Percentiles rank a stretch among this genome's conserved stretches.
phyloP scores from a whole-genome alignment of 495 filamentous ascomycete species.

The Aspergillus nanangensis region DNA sequence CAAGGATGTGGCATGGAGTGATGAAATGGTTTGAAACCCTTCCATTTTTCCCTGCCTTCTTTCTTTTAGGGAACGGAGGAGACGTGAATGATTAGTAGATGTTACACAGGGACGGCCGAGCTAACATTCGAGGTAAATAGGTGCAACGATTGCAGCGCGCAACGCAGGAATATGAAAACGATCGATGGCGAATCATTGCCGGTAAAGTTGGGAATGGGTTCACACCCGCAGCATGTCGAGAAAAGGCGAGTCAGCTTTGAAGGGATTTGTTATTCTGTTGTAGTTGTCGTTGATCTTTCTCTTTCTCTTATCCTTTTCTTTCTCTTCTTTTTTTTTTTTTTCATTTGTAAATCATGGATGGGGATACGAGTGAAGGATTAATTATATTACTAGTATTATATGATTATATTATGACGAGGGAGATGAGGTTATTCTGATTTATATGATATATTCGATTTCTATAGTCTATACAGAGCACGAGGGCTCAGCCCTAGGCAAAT shows the following conservation, averaged over 20 bases:
- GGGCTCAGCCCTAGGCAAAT: conserved; percentile 27
- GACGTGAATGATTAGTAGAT: not conserved
- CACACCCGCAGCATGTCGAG: conserved; percentile 77
- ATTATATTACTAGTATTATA: too few relatives aligned
- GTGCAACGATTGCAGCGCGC: conserved; percentile 73
- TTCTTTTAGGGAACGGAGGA: not conserved
- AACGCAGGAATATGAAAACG: conserved; percentile 82
- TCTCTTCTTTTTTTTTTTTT: too few relatives aligned
- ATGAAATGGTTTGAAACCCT: conserved; percentile 69
- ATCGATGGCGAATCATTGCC: conserved; percentile 84
- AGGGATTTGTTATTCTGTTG: too few relatives aligned
- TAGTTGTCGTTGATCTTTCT: too few relatives aligned
- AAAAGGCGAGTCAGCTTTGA: conserved; percentile 61
- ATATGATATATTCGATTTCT: too few relatives aligned
- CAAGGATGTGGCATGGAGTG: conserved; percentile 87
- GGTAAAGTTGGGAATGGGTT: conserved; percentile 84
- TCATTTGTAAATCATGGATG: not conserved
- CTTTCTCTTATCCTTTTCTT: too few relatives aligned
- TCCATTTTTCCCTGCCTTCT: not conserved
- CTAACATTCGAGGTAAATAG: conserved; percentile 41
- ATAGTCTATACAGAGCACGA: not conserved
- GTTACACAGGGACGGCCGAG: not conserved
- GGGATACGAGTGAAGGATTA: too few relatives aligned
- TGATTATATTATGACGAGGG: too few relatives aligned
- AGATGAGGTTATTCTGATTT: too few relatives aligned